phyloP scores from a whole-genome alignment of 2,329 filamentous ascomycete genomes.

The Metarhizium robertsii region DNA sequence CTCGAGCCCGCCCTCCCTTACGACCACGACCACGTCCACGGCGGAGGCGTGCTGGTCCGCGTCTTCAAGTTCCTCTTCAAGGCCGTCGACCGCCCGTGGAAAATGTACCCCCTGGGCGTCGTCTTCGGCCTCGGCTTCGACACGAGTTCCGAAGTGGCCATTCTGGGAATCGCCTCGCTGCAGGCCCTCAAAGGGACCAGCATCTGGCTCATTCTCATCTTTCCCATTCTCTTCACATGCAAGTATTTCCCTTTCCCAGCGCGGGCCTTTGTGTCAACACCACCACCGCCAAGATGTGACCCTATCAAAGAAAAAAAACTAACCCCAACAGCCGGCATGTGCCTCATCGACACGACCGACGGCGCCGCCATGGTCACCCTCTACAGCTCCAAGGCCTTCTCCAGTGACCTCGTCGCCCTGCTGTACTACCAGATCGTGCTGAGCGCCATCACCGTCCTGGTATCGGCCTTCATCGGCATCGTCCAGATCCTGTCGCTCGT shows the following conservation, averaged over 20 bases:
- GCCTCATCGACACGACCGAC: conserved; percentile 83
- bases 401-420: conserved; percentile 77
- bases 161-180: conserved; percentile 82
- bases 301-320: background rate
- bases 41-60: conserved; percentile 63
- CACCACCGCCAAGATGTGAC: too few relatives aligned
- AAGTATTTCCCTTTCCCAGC: conserved; percentile 13
- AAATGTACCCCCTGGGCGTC: conserved; percentile 88
- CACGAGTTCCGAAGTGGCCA: conserved; percentile 86
- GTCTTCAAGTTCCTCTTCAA: conserved; percentile 70
- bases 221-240: conserved; percentile 83
- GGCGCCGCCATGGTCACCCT: conserved; percentile 92
- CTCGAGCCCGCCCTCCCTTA: conserved; percentile 17
- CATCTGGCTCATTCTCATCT: conserved; percentile 90
- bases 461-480: conserved; percentile 76
- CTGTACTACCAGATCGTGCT: conserved; percentile 89
- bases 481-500: conserved; percentile 76
- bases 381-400: conserved; percentile 73
- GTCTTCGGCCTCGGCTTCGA: conserved; percentile 92
- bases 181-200: conserved; percentile 79
- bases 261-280: too few relatives aligned
- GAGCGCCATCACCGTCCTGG: conserved; percentile 72
- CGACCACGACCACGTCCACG: conserved; percentile 59
- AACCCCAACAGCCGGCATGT: conserved; percentile 66
- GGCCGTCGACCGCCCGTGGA: conserved; percentile 71